These are phyloP conservation scores for Tubosaeta sp. DNA, from an alignment of 768 basidiomycete genomes.

Conservation along the genomic window DNA sequence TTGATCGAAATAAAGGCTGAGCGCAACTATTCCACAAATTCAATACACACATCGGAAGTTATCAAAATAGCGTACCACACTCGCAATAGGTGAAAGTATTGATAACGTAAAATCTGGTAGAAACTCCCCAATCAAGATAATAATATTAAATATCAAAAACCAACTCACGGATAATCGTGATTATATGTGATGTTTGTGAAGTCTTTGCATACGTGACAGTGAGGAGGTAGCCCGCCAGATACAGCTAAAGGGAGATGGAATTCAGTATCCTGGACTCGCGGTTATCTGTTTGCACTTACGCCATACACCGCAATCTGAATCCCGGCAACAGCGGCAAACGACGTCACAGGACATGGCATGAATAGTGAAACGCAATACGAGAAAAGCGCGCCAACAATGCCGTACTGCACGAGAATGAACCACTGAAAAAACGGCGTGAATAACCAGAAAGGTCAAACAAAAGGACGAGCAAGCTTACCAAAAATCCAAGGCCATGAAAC, in stretches of 20 bases:
- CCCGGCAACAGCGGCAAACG: slow-evolving; percentile 69
- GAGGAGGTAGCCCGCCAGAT: slow-evolving; percentile 66
- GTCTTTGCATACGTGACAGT: slow-evolving; percentile 70
- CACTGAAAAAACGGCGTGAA: slow-evolving; percentile 43
- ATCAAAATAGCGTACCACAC: slow-evolving; percentile 47
- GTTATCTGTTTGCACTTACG: slow-evolving; percentile 40
- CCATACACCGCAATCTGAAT: slow-evolving; percentile 71
- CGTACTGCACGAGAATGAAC: slow-evolving; percentile 66
- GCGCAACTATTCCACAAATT: slow-evolving; percentile 42
- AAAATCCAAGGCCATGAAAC: slow-evolving; percentile 64
- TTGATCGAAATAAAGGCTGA: slow-evolving; percentile 75
- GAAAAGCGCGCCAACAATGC: slow-evolving; percentile 63
- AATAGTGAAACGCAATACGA: slow-evolving; percentile 64
- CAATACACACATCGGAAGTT: background rate
- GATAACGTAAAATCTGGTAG: slow-evolving; percentile 58
- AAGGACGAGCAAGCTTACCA: slow-evolving; percentile 35
- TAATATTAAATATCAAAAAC: slow-evolving; percentile 14
- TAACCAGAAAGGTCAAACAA: background rate
- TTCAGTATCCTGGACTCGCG: slow-evolving; percentile 10
- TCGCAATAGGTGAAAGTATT: slow-evolving; percentile 63
- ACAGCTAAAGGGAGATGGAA: slow-evolving; percentile 51
- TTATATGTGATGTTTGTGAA: slow-evolving; percentile 46
- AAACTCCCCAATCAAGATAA: background rate
- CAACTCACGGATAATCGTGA: slow-evolving; percentile 54
- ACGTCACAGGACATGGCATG: slow-evolving; percentile 61